Evolutionary conservation across 2,329 filamentous ascomycete species (phyloP), one percentile per base, ranked within the genome.

Genomic region (Neospermospora avenae): DNA sequence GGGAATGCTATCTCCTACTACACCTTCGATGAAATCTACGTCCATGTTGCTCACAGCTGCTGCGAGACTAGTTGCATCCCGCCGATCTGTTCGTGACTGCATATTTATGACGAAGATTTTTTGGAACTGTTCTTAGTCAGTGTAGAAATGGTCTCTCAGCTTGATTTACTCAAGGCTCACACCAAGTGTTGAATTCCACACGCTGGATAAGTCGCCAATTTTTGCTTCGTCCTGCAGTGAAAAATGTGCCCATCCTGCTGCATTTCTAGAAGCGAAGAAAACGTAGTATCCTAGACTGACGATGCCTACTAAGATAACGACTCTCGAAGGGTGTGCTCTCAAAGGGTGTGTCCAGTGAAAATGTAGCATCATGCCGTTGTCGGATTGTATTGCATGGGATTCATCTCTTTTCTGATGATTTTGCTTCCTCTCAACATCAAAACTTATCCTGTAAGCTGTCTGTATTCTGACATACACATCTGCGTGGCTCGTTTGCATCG

Each of bases 81-180:
- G 61, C 2, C 63, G 54, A 42, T 68, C 67, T 4, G 64, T 67
- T 31, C 67, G 58, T 13, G 62, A 59, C 0, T 60, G 62, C 55
- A 67, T 56, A 31, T 63, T 64, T 18, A 68, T 62, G n/a, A 65
- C 59, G 37, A 65, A 51, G 24, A 67, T 49, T 41, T 65, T 67
- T 45, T 68, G 49, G 39, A 68, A 68, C 63, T 66, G 22, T 18
- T 35, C 13, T 11, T 22, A 18, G 41, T 59, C 25, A 53, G 34
- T 34, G 16, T 2, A 3, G n/a, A 2, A 6, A 6, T 31, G n/a
- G n/a, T 22, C 4, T 11, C 11, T 3, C 5, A 42, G n/a, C n/a
- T 42, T 11, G 4, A 7, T 20, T 42, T 8, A 5, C 4, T 42
- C n/a, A 42, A 8, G n/a, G n/a, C 39, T 37, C 14, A 59, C 57